phyloP scores from a whole-genome alignment of 2,329 filamentous ascomycete genomes.

The Penicillium sp. region DNA sequence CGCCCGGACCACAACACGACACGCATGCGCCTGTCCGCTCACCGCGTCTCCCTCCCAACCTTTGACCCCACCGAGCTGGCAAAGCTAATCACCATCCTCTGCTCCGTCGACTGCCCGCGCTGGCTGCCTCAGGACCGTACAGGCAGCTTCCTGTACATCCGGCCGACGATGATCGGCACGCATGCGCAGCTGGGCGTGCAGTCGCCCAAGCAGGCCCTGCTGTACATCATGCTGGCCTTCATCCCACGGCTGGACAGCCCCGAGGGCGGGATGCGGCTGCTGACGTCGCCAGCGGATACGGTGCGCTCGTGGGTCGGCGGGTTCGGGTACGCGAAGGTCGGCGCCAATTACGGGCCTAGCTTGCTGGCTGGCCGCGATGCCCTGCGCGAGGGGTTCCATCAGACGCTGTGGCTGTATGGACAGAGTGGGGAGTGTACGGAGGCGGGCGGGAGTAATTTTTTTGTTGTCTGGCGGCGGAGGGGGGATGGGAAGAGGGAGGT shows the following conservation, averaged over 20 bases:
- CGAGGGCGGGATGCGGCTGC: conserved; percentile 51
- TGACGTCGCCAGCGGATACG: conserved; percentile 74
- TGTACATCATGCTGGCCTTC: conserved; percentile 68
- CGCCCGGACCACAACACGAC: conserved; percentile 72
- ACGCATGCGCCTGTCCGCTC: conserved; percentile 51
- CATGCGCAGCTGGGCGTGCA: conserved; percentile 73
- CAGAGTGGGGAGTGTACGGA: conserved; percentile 76
- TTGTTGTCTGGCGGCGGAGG: conserved; percentile 68
- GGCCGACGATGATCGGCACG: conserved; percentile 82
- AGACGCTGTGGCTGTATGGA: conserved; percentile 88
- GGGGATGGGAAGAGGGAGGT: conserved; percentile 64
- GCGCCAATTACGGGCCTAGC: conserved; percentile 85
- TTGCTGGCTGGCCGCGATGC: conserved; percentile 78
- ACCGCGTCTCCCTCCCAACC: conserved; percentile 71
- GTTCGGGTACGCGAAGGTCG: conserved; percentile 86
- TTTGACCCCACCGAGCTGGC: conserved; percentile 62
- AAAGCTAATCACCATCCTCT: conserved; percentile 25
- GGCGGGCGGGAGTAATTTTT: conserved; percentile 87
- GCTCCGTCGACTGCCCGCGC: conserved; percentile 1
- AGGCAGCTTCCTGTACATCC: conserved; percentile 71
- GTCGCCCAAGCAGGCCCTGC: conserved; percentile 5
- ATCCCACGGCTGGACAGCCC: conserved; percentile 4
- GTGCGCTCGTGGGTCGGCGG: conserved; percentile 88
- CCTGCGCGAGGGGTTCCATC: conserved; percentile 72
- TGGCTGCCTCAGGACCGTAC: conserved; percentile 12